These are phyloP conservation scores for Brassica balearica DNA, from an alignment of 441 rosid genomes.

Conservation along the genomic window DNA sequence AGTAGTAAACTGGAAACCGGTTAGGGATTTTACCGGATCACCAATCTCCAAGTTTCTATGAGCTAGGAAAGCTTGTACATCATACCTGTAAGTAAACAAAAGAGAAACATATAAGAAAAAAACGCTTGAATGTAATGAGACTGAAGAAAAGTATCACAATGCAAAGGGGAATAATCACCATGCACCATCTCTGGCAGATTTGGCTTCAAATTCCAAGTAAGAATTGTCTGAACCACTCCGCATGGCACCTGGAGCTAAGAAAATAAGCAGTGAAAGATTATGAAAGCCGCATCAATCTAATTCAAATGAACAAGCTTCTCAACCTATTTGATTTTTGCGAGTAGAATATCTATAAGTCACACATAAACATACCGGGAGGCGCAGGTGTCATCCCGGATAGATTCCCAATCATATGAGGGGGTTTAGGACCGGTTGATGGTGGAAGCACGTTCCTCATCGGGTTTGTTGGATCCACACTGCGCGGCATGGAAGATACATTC, in stretches of 20 bases:
- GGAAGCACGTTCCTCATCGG: conserved; percentile 66
- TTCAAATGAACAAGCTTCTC: conserved; percentile 17
- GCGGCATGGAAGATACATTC: conserved; percentile 68
- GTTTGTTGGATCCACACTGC: conserved; percentile 54
- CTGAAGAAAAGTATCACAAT: conserved; percentile 15
- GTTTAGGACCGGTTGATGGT: conserved; percentile 58
- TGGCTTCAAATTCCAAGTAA: conserved; percentile 91
- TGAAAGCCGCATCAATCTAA: not conserved
- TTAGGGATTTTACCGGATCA: conserved; percentile 69
- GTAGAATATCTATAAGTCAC: not conserved
- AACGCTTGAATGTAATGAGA: no score
- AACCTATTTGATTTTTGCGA: not conserved
- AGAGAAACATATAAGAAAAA: conserved; percentile 19
- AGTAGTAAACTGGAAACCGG: not conserved
- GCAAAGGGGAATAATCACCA: conserved; percentile 55
- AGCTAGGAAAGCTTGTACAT: conserved; percentile 80
- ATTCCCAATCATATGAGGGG: conserved; percentile 53
- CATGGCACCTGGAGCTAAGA: conserved; percentile 57
- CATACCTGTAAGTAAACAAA: conserved; percentile 71
- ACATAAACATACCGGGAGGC: conserved; percentile 56
- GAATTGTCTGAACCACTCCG: conserved; percentile 65
- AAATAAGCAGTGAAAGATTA: conserved; percentile 5
- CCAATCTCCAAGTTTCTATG: conserved; percentile 83
- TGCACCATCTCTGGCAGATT: conserved; percentile 97
- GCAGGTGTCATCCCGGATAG: conserved; percentile 49